phyloP scores from a whole-genome alignment of 139 green algal species.

The Tetradesmus obliquus region DNA sequence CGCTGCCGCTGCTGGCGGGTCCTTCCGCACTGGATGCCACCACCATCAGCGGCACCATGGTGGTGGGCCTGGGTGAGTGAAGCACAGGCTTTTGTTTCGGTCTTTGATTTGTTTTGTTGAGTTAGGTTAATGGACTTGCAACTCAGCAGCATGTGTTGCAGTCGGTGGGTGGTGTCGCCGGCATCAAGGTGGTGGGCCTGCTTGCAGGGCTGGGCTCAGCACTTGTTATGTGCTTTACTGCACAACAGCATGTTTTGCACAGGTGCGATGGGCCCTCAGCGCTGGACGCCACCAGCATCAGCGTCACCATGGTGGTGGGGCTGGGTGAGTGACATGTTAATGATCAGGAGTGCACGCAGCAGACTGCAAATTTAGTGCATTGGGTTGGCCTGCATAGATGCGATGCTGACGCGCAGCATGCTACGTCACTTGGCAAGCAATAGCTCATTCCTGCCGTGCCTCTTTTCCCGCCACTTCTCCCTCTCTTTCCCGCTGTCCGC shows the following conservation, averaged over 20 bases:
- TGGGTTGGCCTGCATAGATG: no score
- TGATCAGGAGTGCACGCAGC: background rate
- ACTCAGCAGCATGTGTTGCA: no score
- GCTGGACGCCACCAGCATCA: conserved; percentile 42
- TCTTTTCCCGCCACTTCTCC: no score
- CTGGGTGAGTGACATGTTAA: background rate
- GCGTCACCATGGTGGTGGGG: conserved; percentile 25
- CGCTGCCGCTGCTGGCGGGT: conserved; percentile 38
- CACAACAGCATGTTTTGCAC: no score
- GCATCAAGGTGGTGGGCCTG: no score
- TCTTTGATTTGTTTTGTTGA: background rate
- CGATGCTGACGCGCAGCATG: no score
- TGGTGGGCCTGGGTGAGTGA: conserved; percentile 15
- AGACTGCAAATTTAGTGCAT: no score
- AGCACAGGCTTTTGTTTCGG: background rate
- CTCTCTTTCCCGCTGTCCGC: background rate
- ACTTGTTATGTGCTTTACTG: no score
- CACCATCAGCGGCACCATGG: conserved; percentile 46
- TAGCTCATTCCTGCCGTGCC: no score
- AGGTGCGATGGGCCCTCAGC: background rate
- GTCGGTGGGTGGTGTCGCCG: no score
- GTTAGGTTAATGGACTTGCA: background rate
- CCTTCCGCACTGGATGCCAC: conserved; percentile 42
- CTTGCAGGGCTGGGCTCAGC: no score
- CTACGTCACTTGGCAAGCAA: no score